phyloP scores from a whole-genome alignment of 148 eudicot species.

The Camellia japonica region DNA sequence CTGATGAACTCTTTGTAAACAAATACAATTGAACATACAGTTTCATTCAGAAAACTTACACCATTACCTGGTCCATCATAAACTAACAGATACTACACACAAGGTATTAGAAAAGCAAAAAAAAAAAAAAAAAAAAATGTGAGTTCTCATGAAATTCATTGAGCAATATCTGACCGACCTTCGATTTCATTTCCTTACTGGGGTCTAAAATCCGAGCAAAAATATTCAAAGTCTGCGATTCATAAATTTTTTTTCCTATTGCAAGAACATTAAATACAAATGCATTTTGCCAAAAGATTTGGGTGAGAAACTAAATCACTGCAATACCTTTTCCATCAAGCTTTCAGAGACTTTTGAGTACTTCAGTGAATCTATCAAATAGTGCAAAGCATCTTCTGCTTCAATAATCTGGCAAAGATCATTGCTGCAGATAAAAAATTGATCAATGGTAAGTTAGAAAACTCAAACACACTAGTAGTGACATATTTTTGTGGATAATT shows the following conservation, averaged over 20 bases:
- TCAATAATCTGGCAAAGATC: constrained; percentile 57
- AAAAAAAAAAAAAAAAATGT: not conserved
- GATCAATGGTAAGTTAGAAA: constrained; percentile 12
- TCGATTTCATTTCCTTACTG: constrained; percentile 59
- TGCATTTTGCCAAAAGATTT: constrained; percentile 9
- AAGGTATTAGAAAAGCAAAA: constrained; percentile 4
- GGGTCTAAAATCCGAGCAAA: constrained; percentile 78
- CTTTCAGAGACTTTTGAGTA: constrained; percentile 32
- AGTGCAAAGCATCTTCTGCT: constrained; percentile 46
- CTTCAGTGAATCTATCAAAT: constrained; percentile 53
- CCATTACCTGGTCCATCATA: constrained; percentile 58
- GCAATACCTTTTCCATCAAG: constrained; percentile 50
- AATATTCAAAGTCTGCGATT: constrained; percentile 62
- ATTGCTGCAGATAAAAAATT: constrained; percentile 44
- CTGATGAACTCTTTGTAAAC: too few species aligned
- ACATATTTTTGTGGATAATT: not conserved
- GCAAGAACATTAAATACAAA: constrained; percentile 1
- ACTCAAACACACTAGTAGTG: constrained; percentile 9
- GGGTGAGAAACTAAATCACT: constrained; percentile 2
- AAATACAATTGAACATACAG: too few species aligned
- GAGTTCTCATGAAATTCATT: not conserved
- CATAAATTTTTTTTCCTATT: not conserved
- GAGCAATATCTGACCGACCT: constrained; percentile 38
- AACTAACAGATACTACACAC: constrained; percentile 37
- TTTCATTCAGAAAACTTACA: too few species aligned